Base-by-base conservation (phyloP, 2,329 filamentous ascomycete genomes). In the Paecilomyces formosus region DNA sequence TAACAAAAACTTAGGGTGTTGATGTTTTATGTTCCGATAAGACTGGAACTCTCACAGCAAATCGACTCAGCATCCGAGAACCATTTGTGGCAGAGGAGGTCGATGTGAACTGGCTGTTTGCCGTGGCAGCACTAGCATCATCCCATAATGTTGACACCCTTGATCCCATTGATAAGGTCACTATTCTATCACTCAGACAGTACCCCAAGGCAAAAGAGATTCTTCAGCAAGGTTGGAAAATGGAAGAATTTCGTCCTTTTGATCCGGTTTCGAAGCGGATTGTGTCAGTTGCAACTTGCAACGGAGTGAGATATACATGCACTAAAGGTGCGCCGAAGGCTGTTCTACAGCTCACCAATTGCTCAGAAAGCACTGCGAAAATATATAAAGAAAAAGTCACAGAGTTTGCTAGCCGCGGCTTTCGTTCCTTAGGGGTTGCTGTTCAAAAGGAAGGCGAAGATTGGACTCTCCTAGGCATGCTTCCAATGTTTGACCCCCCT, bases 201-300 rank as follows among this genome's bases (percentile, higher is more conserved):
- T 90, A 89, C 74, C 88, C 88, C 63, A 88, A 86, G 75, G 87
- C 88, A 53, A 83, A 86, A 70, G 87, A 91, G 68, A 90, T 90
- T 64, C 79, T 91, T 58, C 83, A 84, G 65, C 80, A 87, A 66
- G 87, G 88, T 65, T 91, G 88, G 88, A 84, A 80, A 72, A 91
- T 88, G 1, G 85, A 89, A 73, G 89, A 88, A 70, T 91, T 89
- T 77, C 88, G 82, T 0, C 72, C 72, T 6, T 75, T 91, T 78
- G 88, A 91, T 75, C 88, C 88, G n/a, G 88, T 91, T 66, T 90
- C 88, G 64, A 91, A 91, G 80, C 86, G 88, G 66, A 91, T 91
- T 68, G 90, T 88, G 55, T 82, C 86, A 54, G 77, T 88, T 65
- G 87, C 85, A 70, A 82, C 80, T 57, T 85, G 88, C 70, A 85